Evolutionary conservation across 2,329 filamentous ascomycete genomes (phyloP), one percentile per base, ranked within the genome.

Genomic region (Aspergillus oerlinghausenensis): DNA sequence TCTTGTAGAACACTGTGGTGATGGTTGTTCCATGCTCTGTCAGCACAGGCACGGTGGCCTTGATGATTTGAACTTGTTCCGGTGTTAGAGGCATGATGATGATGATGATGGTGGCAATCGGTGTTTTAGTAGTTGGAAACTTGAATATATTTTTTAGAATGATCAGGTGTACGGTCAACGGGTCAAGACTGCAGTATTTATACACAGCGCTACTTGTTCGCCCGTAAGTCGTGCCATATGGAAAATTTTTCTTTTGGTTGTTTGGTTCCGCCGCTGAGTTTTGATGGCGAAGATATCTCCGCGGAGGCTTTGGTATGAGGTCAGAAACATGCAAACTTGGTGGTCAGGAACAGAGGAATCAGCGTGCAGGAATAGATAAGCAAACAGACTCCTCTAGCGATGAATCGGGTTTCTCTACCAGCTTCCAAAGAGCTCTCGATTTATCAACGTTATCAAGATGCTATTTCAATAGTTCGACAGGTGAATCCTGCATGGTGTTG

Each of bases 1-100:
- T 83, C 56, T 77, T 77, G 77, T 90, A 90, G 75, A 90, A 89
- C 62, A 81, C 80, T 21, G 79, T 79, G 2, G 87, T 85, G 68
- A 90, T 88, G 59, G 79, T 77, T 61, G 83, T 80, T 66, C 88
- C 88, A 65, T 89, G 83, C 59, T 85, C 77, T 19, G 80, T 79
- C 4, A 90, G 80, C 26, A 85, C 80, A 1, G 87, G 87, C 55
- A 88, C 82, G 2, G 88, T 89, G 48, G 84, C 77, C 68, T 84
- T 85, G 70, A 90, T 83, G 65, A 86, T 80, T 55, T 80, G 75
- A 55, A 80, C 79, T 75, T 90, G 85, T 49, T 79, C 75, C 17
- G 80, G 74, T 10, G 85, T 86, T 55, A 90, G 76, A 47, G 43
- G 21, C 43, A 47, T 47, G 43, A 14, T 45, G 42, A 10, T 17